phyloP scores from a whole-genome alignment of 768 basidiomycete species.

The Neoboletus subvelutipes region DNA sequence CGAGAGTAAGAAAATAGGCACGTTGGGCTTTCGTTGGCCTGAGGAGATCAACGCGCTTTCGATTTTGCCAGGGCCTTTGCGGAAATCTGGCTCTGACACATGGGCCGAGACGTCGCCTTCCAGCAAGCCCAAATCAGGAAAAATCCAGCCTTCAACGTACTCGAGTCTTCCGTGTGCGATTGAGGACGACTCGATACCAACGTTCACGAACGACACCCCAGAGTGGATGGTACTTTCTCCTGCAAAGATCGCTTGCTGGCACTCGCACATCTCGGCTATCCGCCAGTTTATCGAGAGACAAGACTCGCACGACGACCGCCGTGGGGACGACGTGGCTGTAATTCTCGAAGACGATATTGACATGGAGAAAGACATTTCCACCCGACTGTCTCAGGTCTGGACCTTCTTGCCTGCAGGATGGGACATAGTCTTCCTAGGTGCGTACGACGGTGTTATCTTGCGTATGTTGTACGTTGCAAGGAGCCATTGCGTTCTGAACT shows the following conservation, averaged over 20 bases:
- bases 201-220: conserved; percentile 39
- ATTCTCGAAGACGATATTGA: conserved; percentile 82
- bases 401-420: conserved; percentile 53
- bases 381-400: conserved; percentile 48
- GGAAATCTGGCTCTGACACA: conserved; percentile 20
- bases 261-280: conserved; percentile 61
- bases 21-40: conserved; percentile 40
- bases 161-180: conserved; percentile 43
- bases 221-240: conserved; percentile 53
- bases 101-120: conserved; percentile 15
- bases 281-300: conserved; percentile 39
- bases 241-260: conserved; percentile 68
- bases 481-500: conserved; percentile 2
- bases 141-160: neutral
- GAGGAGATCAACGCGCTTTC: conserved; percentile 33
- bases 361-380: conserved; percentile 62
- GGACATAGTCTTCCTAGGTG: conserved; percentile 76
- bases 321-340: conserved; percentile 40
- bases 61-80: conserved; percentile 6
- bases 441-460: conserved; percentile 7
- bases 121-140: neutral
- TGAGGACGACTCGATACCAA: conserved; percentile 37
- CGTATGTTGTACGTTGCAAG: neutral
- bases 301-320: conserved; percentile 8
- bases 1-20: neutral